Conservation (phyloP, 768 basidiomycete genomes). For the Sarcodon sp. region DNA sequence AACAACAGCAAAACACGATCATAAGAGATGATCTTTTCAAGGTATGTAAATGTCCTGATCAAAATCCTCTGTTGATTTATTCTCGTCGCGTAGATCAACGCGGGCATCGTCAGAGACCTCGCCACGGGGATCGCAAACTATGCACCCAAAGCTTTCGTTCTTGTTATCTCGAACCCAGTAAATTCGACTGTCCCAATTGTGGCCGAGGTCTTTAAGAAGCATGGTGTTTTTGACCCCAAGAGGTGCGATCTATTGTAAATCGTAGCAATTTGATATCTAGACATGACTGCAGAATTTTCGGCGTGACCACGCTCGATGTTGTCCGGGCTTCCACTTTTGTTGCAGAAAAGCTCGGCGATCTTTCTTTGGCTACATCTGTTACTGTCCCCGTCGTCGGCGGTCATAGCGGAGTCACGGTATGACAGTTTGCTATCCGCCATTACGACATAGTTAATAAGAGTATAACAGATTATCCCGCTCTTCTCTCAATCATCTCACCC, state of each 20-base stretch:
- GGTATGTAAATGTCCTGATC: slow-evolving; percentile 25
- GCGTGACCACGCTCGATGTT: slow-evolving; percentile 96
- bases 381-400: slow-evolving; percentile 89
- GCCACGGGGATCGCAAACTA: slow-evolving; percentile 78
- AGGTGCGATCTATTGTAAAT: slow-evolving; percentile 29
- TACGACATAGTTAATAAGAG: neutral
- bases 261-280: neutral
- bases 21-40: slow-evolving; percentile 91
- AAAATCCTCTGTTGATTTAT: neutral
- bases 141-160: slow-evolving; percentile 83
- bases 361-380: slow-evolving; percentile 45
- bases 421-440: slow-evolving; percentile 9
- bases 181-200: slow-evolving; percentile 99
- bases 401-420: slow-evolving; percentile 83
- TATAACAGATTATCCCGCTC: slow-evolving; percentile 71
- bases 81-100: slow-evolving; percentile 66
- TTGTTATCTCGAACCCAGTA: slow-evolving; percentile 98
- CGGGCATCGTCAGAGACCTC: slow-evolving; percentile 89
- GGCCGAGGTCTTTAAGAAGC: slow-evolving; percentile 89
- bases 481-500: slow-evolving; percentile 83
- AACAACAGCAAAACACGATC: neutral
- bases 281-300: slow-evolving; percentile 60
- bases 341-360: slow-evolving; percentile 59
- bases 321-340: slow-evolving; percentile 97
- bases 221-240: slow-evolving; percentile 85